A percentile compares a stretch with the other conserved stretches of the same genome.
These are phyloP conservation scores for Guadua angustifolia DNA, from an alignment of 176 grass and related monocot genomes.

Conservation along the genomic window DNA sequence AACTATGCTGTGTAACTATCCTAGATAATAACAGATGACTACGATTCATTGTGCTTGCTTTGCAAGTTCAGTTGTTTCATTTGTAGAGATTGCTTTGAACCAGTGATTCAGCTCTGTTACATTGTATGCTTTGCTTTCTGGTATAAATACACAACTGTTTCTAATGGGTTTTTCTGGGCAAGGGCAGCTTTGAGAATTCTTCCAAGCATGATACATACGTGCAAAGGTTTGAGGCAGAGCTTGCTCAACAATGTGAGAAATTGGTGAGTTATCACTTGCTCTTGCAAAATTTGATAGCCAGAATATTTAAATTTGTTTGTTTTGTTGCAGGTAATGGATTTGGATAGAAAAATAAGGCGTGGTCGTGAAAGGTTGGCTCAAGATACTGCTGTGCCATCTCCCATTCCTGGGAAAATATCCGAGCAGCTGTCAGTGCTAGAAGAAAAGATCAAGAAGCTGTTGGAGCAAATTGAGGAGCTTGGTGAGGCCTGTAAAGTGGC, in stretches of 20 bases:
- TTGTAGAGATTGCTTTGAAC: not conserved
- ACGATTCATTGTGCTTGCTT: constrained; percentile 22
- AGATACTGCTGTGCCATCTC: constrained; percentile 60
- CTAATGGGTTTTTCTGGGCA: constrained; percentile 12
- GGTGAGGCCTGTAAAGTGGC: constrained; percentile 90
- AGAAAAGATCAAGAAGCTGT: constrained; percentile 87
- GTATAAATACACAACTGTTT: constrained; percentile 1
- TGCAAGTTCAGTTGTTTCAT: not conserved
- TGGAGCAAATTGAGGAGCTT: constrained; percentile 87
- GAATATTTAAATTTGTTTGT: constrained; percentile 26
- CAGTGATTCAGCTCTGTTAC: constrained; percentile 18
- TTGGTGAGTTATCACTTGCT: constrained; percentile 63
- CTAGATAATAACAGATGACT: constrained; percentile 27
- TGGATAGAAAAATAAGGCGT: constrained; percentile 88
- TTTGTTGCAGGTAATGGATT: constrained; percentile 70
- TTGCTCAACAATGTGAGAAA: constrained; percentile 91
- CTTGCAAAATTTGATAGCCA: not conserved
- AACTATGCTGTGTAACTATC: constrained; percentile 25
- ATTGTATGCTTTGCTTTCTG: constrained; percentile 1
- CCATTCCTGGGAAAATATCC: constrained; percentile 59
- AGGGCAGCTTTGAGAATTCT: constrained; percentile 86
- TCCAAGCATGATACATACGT: constrained; percentile 70
- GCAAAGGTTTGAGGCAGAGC: constrained; percentile 80
- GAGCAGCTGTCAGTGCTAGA: constrained; percentile 71
- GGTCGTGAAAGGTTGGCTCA: constrained; percentile 79